Conservation (phyloP, 148 eudicot species). For the Oxyria digyna region DNA sequence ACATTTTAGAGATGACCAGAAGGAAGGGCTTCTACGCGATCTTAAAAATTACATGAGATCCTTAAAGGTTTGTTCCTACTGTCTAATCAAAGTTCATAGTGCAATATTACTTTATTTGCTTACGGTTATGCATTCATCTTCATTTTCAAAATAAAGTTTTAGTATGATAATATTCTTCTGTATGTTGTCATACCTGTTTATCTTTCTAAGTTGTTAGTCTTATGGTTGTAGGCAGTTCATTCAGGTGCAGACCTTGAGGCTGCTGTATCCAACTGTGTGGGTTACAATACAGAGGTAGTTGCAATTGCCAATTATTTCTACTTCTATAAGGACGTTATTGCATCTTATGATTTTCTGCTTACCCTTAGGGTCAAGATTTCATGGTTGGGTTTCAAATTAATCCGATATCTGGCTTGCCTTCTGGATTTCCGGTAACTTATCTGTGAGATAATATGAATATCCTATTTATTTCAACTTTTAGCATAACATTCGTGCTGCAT, state of each 20-base stretch:
- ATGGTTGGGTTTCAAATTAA: constrained; percentile 96
- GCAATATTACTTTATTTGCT: neutral
- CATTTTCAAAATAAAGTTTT: neutral
- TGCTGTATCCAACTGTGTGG: constrained; percentile 80
- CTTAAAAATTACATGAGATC: constrained; percentile 85
- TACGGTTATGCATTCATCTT: neutral
- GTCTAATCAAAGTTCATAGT: neutral
- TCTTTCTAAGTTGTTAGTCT: neutral
- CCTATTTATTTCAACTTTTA: neutral
- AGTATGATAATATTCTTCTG: neutral
- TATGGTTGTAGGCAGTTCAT: constrained; percentile 77
- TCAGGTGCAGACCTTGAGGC: constrained; percentile 99
- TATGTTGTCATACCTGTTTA: neutral
- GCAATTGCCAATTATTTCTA: constrained; percentile 7
- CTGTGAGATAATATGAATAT: neutral
- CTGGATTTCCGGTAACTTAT: constrained; percentile 59
- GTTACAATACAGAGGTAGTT: constrained; percentile 71
- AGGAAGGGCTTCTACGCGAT: constrained; percentile 90
- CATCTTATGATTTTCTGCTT: constrained; percentile 9
- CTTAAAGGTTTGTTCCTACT: constrained; percentile 48
- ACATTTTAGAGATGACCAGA: constrained; percentile 63
- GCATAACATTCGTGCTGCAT: neutral
- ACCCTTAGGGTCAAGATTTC: constrained; percentile 80
- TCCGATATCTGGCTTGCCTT: constrained; percentile 81
- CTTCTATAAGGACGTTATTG: neutral